A percentile compares a stretch with the other conserved stretches of the same genome.
Conservation (phyloP, 2,329 filamentous ascomycete genomes). For the Aspergillus costaricaensis region DNA sequence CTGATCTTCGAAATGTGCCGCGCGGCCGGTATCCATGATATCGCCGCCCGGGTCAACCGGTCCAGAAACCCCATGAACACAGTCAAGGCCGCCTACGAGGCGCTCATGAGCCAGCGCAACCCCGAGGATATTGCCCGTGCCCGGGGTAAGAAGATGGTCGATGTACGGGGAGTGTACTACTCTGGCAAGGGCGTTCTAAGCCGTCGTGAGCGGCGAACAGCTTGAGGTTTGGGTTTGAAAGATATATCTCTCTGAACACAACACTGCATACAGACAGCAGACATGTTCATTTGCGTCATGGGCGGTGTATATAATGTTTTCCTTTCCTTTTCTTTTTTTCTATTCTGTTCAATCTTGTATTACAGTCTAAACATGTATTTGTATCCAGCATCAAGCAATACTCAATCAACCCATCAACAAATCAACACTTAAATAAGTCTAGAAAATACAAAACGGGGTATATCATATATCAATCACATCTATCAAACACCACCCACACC, state of each 20-base stretch:
- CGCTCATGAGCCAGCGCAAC: conserved; percentile 77
- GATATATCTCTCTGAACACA: too few species aligned
- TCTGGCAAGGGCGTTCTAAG: conserved; percentile 55
- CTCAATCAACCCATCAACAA: neutral
- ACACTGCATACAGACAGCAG: conserved; percentile 12
- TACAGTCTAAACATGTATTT: conserved; percentile 24
- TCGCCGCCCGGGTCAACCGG: conserved; percentile 78
- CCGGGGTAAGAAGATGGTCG: conserved; percentile 90
- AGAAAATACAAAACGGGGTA: conserved; percentile 20
- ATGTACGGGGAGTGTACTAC: conserved; percentile 97
- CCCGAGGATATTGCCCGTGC: conserved; percentile 89
- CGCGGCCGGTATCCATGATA: conserved; percentile 80
- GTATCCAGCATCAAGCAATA: conserved; percentile 11
- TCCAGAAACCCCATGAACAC: conserved; percentile 97
- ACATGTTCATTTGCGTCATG: conserved; percentile 19
- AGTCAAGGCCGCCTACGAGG: conserved; percentile 85
- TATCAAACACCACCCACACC: neutral
- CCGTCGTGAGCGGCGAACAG: too few species aligned
- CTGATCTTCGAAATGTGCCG: conserved; percentile 94
- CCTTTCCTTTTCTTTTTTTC: conserved; percentile 3
- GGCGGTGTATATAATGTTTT: conserved; percentile 26
- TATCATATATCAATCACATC: conserved; percentile 11
- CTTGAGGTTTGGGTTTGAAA: too few species aligned
- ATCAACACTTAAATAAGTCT: conserved; percentile 6
- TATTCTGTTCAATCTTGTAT: conserved; percentile 26